A percentile compares a stretch with the other conserved stretches of the same genome.
These are phyloP conservation scores for Fraxinus dipetala DNA, from an alignment of 305 asterid species.

Conservation along the genomic window DNA sequence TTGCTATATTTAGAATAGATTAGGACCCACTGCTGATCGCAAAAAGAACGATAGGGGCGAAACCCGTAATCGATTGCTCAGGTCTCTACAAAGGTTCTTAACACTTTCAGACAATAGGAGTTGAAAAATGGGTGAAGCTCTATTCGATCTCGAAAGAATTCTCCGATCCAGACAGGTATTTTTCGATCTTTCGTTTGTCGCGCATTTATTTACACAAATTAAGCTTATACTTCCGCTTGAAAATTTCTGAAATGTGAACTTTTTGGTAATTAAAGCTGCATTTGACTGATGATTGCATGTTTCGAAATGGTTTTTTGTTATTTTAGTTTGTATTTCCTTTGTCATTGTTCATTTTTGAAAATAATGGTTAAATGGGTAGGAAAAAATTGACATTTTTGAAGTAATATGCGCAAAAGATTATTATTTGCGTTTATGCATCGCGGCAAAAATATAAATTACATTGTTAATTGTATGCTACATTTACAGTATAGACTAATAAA, in stretches of 20 bases:
- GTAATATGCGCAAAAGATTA: not conserved
- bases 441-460: not conserved
- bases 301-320: not conserved
- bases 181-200: not conserved
- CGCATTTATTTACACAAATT: not conserved
- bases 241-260: not conserved
- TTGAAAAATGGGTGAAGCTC: slow-evolving; percentile 36
- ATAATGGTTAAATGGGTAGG: not conserved
- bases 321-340: not conserved
- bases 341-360: not conserved
- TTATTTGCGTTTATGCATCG: not conserved
- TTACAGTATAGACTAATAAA: not conserved
- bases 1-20: not conserved
- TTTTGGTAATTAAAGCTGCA: slow-evolving; percentile 6
- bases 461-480: not conserved
- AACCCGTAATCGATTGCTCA: not conserved
- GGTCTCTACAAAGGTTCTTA: not conserved
- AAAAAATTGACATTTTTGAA: not conserved
- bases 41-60: too few relatives aligned
- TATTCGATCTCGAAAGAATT: slow-evolving; percentile 35
- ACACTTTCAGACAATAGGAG: not conserved
- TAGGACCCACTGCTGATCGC: not conserved
- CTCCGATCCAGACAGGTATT: slow-evolving; percentile 42
- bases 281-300: not conserved
- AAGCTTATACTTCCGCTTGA: not conserved